These are phyloP conservation scores for Uncinocarpus reesii DNA, from an alignment of 2,329 filamentous ascomycete genomes.

Conservation along the genomic window DNA sequence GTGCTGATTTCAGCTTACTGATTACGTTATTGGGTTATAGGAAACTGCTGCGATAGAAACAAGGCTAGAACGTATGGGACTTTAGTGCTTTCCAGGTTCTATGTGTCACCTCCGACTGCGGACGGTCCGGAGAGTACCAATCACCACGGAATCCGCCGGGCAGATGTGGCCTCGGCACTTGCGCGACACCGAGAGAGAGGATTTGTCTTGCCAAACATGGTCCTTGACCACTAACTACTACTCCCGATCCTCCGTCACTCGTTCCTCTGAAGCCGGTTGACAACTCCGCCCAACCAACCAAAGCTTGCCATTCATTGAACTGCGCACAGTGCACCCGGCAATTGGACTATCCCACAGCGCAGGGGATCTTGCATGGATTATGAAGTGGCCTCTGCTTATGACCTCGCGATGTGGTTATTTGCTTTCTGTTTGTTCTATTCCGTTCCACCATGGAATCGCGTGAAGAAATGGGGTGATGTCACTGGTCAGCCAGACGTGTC, in stretches of 20 bases:
- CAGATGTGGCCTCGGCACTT: not conserved
- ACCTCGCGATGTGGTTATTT: not conserved
- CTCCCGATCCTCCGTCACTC: too few species aligned
- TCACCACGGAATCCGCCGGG: not conserved
- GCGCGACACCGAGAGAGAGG: not conserved
- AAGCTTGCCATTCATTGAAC: not conserved
- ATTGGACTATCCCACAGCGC: too few species aligned
- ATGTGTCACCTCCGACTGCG: not conserved
- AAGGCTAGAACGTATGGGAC: constrained; percentile 7
- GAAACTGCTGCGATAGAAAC: constrained; percentile 8
- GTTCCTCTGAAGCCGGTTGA: too few species aligned
- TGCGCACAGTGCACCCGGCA: not conserved
- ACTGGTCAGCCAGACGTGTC: constrained; percentile 26
- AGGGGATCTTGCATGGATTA: too few species aligned
- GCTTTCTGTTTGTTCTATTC: not conserved
- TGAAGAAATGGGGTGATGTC: constrained; percentile 33
- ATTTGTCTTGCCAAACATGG: not conserved
- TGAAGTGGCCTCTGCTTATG: not conserved
- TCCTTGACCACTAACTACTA: too few species aligned
- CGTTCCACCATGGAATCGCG: constrained; percentile 18
- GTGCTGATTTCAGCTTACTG: constrained; percentile 9
- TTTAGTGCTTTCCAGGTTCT: not conserved
- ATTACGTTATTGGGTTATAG: constrained; percentile 4
- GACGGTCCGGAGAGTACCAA: not conserved
- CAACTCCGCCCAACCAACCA: too few species aligned